Conservation (phyloP, 331 rosid species). For the Stylosanthes scabra region DNA sequence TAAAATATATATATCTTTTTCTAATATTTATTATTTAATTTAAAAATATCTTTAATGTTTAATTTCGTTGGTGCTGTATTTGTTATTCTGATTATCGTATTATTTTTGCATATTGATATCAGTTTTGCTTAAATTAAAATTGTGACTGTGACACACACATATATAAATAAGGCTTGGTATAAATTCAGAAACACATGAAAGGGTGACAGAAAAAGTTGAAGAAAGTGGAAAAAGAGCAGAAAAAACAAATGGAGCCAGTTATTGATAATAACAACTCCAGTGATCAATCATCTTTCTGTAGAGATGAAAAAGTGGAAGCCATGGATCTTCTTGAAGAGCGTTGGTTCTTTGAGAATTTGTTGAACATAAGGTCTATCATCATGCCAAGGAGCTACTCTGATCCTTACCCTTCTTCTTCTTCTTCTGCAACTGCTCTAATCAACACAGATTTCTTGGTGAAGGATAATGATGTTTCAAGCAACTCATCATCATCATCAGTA, state of each 20-base stretch:
- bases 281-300: constrained; percentile 56
- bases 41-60: too few species aligned
- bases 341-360: constrained; percentile 83
- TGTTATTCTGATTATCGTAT: too few species aligned
- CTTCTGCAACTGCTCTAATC: constrained; percentile 36
- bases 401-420: constrained; percentile 47
- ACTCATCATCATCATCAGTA: constrained; percentile 26
- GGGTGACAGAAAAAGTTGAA: constrained; percentile 30
- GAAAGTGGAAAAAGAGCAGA: too few species aligned
- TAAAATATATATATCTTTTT: too few species aligned
- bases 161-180: not conserved
- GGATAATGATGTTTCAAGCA: constrained; percentile 28
- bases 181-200: constrained; percentile 9
- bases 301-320: constrained; percentile 55
- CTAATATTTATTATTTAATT: too few species aligned
- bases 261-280: constrained; percentile 21
- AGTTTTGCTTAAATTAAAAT: constrained; percentile 25
- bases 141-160: too few species aligned
- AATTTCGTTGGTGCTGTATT: too few species aligned
- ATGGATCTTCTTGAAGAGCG: constrained; percentile 75
- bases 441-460: constrained; percentile 44
- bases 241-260: constrained; percentile 54
- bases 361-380: constrained; percentile 49
- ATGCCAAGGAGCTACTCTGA: constrained; percentile 72
- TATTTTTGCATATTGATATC: too few species aligned